A percentile compares a stretch with the other conserved stretches of the same genome.
Conservation (phyloP, 1,139 yeast genomes). For the Candida smagusa region DNA sequence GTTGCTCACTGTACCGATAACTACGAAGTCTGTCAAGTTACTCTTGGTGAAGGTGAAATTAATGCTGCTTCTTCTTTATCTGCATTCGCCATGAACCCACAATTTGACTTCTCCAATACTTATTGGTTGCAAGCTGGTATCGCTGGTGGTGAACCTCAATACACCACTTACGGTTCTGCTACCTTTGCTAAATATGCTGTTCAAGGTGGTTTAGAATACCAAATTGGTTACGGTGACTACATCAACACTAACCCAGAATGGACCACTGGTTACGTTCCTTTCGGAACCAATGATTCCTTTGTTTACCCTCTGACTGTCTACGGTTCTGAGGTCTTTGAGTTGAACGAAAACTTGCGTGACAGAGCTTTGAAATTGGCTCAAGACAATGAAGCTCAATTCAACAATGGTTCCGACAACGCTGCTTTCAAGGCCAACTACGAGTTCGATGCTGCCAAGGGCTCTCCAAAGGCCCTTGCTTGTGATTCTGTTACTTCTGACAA, state of each 20-base stretch:
- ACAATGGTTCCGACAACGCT: slow-evolving; percentile 46
- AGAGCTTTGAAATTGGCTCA: slow-evolving; percentile 54
- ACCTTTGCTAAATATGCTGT: slow-evolving; percentile 62
- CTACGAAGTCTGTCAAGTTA: slow-evolving; percentile 56
- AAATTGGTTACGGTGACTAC: slow-evolving; percentile 46
- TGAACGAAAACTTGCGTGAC: slow-evolving; percentile 57
- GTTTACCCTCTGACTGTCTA: slow-evolving; percentile 55
- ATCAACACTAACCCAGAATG: slow-evolving; percentile 50
- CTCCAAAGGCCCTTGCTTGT: slow-evolving; percentile 52
- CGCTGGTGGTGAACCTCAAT: slow-evolving; percentile 59
- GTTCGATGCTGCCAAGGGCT: slow-evolving; percentile 46
- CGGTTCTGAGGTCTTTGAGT: slow-evolving; percentile 65
- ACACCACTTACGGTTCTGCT: slow-evolving; percentile 51
- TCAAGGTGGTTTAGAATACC: slow-evolving; percentile 60
- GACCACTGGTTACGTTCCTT: slow-evolving; percentile 60
- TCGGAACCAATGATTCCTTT: slow-evolving; percentile 49
- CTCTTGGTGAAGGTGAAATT: slow-evolving; percentile 69
- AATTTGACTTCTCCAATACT: slow-evolving; percentile 56
- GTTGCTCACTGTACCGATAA: slow-evolving; percentile 52
- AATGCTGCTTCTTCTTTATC: slow-evolving; percentile 63
- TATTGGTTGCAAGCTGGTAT: slow-evolving; percentile 66
- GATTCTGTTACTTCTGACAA: slow-evolving; percentile 62
- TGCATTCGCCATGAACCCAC: slow-evolving; percentile 52
- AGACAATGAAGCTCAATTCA: slow-evolving; percentile 31
- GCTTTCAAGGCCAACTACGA: slow-evolving; percentile 47